A percentile compares a stretch with the other conserved stretches of the same genome.
phyloP scores from a whole-genome alignment of 2,329 filamentous ascomycete species.

The Neobulgaria alba region DNA sequence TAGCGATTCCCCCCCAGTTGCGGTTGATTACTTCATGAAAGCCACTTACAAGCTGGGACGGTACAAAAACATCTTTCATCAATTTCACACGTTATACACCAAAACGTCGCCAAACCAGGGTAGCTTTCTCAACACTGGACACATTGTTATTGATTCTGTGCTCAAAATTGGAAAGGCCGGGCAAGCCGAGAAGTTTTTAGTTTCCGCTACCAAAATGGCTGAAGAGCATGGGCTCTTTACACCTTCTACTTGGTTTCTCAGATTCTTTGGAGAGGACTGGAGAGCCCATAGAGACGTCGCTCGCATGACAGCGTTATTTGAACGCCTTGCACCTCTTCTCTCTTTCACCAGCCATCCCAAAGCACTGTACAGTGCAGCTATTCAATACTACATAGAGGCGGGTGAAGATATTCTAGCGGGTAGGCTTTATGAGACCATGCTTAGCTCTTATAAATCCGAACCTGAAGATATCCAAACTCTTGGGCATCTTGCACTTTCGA shows the following conservation, averaged over 20 bases:
- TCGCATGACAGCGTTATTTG: not conserved
- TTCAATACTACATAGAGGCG: not conserved
- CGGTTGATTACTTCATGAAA: conserved; percentile 11
- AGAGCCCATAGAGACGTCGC: not conserved
- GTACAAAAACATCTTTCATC: conserved; percentile 11
- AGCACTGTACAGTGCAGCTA: not conserved
- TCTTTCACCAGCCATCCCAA: not conserved
- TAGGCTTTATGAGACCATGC: not conserved
- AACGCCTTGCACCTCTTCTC: not conserved
- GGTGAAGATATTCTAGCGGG: not conserved
- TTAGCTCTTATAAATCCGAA: not conserved
- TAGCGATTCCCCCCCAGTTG: not conserved
- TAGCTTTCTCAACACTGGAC: conserved; percentile 14
- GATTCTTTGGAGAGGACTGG: conserved; percentile 15
- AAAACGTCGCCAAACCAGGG: conserved; percentile 12
- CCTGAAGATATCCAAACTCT: not conserved
- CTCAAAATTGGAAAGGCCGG: conserved; percentile 12
- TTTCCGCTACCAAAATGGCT: conserved; percentile 15
- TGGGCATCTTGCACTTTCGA: not conserved
- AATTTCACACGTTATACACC: conserved; percentile 16
- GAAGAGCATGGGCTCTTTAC: conserved; percentile 9
- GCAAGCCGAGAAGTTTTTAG: conserved; percentile 20
- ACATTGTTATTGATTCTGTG: conserved; percentile 17
- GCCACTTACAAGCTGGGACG: conserved; percentile 16
- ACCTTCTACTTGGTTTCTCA: conserved; percentile 21